Evolutionary conservation across 2,329 filamentous ascomycete species (phyloP).

Genomic region (Magnaporthiopsis rhizophila): DNA sequence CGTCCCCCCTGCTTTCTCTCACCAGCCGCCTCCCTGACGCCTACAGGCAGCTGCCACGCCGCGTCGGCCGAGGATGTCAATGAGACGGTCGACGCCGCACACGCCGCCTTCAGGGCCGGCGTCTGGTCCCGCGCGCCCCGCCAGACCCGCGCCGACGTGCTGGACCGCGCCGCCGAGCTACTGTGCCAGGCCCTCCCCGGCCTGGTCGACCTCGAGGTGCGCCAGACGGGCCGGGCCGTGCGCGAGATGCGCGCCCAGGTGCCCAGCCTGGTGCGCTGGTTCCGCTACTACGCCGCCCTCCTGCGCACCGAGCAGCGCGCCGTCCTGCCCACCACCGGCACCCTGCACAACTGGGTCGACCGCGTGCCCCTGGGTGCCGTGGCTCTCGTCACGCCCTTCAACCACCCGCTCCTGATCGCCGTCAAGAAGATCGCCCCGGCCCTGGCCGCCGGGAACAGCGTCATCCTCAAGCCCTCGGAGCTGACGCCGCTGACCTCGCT

Average conservation of each 20-base stretch:
- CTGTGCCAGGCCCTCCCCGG: slow-evolving; percentile 42
- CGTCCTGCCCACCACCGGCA: slow-evolving; percentile 56
- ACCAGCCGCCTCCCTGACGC: slow-evolving; percentile 3
- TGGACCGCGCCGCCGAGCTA: slow-evolving; percentile 50
- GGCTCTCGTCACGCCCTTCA: slow-evolving; percentile 49
- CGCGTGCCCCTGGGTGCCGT: slow-evolving; percentile 51
- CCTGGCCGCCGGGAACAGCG: slow-evolving; percentile 49
- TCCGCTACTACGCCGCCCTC: slow-evolving; percentile 62
- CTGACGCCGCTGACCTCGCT: slow-evolving; percentile 56
- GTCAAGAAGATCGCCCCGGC: slow-evolving; percentile 55
- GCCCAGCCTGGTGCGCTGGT: slow-evolving; percentile 58
- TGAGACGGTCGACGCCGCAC: slow-evolving; percentile 30
- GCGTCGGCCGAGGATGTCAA: slow-evolving; percentile 38
- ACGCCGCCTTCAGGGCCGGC: slow-evolving; percentile 39
- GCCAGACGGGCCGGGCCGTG: slow-evolving; percentile 59
- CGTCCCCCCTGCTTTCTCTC: not conserved
- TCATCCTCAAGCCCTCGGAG: slow-evolving; percentile 56
- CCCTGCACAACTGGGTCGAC: slow-evolving; percentile 48
- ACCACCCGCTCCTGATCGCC: slow-evolving; percentile 49
- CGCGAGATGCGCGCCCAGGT: slow-evolving; percentile 66
- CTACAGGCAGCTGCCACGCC: slow-evolving; percentile 33
- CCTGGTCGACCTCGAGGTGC: slow-evolving; percentile 56
- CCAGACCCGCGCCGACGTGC: slow-evolving; percentile 51
- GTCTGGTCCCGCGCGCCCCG: slow-evolving; percentile 49
- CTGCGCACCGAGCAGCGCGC: slow-evolving; percentile 59